A percentile compares a stretch with the other conserved stretches of the same genome.
Conservation (phyloP, 169 alveolate species). For the Besnoitia besnoiti region DNA sequence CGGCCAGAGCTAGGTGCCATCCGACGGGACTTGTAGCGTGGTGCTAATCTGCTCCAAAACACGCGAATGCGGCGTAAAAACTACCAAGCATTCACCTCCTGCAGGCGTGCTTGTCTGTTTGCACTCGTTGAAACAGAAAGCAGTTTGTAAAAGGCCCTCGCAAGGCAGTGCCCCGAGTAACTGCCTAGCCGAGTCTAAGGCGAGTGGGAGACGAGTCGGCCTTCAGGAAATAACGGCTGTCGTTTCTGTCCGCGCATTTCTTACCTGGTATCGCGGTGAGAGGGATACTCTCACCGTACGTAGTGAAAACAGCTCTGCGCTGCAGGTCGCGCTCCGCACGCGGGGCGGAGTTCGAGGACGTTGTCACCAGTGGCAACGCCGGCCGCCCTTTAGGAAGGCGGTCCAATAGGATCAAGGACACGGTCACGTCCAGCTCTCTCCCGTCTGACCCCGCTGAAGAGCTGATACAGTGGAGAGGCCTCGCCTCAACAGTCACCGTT, state of each 20-base stretch:
- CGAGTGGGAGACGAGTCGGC: too few species aligned
- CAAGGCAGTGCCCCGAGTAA: too few species aligned
- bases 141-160: too few species aligned
- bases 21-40: too few species aligned
- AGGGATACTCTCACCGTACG: background rate
- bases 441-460: background rate
- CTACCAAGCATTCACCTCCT: too few species aligned
- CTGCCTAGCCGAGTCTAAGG: too few species aligned
- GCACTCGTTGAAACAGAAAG: too few species aligned
- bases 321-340: background rate
- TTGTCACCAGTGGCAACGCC: background rate
- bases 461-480: background rate
- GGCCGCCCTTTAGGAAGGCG: background rate
- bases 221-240: too few species aligned
- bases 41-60: too few species aligned
- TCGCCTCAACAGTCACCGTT: background rate
- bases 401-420: background rate
- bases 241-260: background rate
- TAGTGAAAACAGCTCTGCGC: background rate
- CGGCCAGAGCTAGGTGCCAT: too few species aligned
- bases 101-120: too few species aligned
- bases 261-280: background rate
- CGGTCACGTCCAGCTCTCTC: background rate
- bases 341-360: background rate
- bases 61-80: too few species aligned